phyloP scores from a whole-genome alignment of 495 filamentous ascomycete species.

The Daldinia grandis region DNA sequence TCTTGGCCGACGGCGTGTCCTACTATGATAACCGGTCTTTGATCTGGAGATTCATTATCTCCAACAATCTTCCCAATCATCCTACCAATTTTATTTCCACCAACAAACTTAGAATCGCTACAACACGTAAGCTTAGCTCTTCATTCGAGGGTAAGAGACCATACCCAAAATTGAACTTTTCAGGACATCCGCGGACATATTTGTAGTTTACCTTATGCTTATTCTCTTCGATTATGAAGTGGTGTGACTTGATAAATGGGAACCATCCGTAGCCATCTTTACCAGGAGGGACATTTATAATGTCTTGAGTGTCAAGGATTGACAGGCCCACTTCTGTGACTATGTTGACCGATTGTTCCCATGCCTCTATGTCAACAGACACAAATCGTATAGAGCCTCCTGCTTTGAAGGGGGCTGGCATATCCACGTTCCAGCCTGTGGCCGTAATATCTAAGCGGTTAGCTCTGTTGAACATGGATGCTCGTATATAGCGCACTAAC shows the following conservation, averaged over 20 bases:
- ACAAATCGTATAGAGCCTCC: conserved; percentile 71
- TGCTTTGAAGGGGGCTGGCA: conserved; percentile 53
- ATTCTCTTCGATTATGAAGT: conserved; percentile 80
- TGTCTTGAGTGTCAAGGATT: conserved; percentile 75
- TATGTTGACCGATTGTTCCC: conserved; percentile 66
- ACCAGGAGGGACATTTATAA: conserved; percentile 64
- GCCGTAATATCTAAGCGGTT: not conserved
- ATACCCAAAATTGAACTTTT: conserved; percentile 78
- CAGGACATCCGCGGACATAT: conserved; percentile 74
- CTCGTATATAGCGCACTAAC: conserved; percentile 1
- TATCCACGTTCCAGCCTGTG: conserved; percentile 24
- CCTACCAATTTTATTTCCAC: conserved; percentile 7
- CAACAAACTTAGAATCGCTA: conserved; percentile 50
- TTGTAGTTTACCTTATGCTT: conserved; percentile 66
- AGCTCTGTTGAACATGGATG: not conserved
- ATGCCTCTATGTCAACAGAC: conserved; percentile 82
- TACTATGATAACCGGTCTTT: conserved; percentile 75
- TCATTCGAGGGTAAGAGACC: conserved; percentile 27
- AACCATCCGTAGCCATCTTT: conserved; percentile 69
- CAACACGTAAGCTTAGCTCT: conserved; percentile 32
- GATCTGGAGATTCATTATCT: conserved; percentile 37
- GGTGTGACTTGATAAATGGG: conserved; percentile 68
- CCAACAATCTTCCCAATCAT: conserved; percentile 44
- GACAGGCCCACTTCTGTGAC: conserved; percentile 90
- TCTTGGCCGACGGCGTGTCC: conserved; percentile 77